These are phyloP conservation scores for Ramalina intermedia DNA, from an alignment of 495 filamentous ascomycete genomes.

Conservation along the genomic window DNA sequence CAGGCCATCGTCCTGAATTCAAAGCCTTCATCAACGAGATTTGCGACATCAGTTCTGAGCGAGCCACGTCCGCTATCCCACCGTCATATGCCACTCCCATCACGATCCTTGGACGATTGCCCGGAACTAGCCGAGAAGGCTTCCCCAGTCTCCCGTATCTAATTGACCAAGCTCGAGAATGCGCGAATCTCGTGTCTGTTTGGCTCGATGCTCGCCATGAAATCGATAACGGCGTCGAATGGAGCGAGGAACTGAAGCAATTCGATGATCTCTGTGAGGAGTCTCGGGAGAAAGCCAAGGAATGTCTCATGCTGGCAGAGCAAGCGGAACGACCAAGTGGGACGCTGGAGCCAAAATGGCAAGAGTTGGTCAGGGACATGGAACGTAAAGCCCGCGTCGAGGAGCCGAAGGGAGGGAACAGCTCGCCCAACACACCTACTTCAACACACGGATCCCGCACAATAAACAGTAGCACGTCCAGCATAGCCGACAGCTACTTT, in stretches of 20 bases:
- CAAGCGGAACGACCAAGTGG: slow-evolving; percentile 49
- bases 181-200: slow-evolving; percentile 72
- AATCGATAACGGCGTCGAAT: slow-evolving; percentile 24
- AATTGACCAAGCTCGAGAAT: slow-evolving; percentile 79
- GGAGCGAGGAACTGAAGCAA: slow-evolving; percentile 46
- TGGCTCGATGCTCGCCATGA: slow-evolving; percentile 54
- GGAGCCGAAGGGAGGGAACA: slow-evolving; percentile 16
- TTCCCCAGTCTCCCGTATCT: slow-evolving; percentile 91
- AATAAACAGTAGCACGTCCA: slow-evolving; percentile 26
- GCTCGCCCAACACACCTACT: slow-evolving; percentile 25
- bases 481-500: slow-evolving; percentile 25
- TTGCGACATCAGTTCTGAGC: slow-evolving; percentile 65
- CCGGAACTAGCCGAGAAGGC: slow-evolving; percentile 72
- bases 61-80: slow-evolving; percentile 47
- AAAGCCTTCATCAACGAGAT: slow-evolving; percentile 78
- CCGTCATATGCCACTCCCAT: slow-evolving; percentile 88
- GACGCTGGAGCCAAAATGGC: slow-evolving; percentile 47
- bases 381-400: slow-evolving; percentile 29
- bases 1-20: slow-evolving; percentile 44
- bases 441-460: slow-evolving; percentile 5
- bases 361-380: slow-evolving; percentile 61
- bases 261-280: slow-evolving; percentile 65
- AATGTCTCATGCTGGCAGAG: slow-evolving; percentile 59
- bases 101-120: slow-evolving; percentile 74
- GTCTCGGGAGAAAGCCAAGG: slow-evolving; percentile 58